Base-by-base conservation (phyloP, 148 eudicot genomes). In the Silene conica region DNA sequence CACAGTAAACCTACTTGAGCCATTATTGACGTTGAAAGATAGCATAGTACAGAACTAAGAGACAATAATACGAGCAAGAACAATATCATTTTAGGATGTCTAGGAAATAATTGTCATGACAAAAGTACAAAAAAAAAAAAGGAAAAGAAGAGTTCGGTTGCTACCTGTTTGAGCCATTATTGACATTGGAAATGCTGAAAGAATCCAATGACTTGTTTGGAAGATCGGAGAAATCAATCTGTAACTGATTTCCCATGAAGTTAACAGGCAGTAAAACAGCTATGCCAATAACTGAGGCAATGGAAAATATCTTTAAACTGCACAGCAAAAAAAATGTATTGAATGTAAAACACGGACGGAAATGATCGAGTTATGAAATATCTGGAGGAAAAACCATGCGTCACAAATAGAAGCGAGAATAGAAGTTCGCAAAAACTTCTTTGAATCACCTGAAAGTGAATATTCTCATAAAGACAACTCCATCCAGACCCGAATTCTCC, bases 181-280 rank as follows among this genome's bases (percentile, higher is more conserved):
- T 81, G 52, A 92, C 94, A 72, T 92, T 89, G 69, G 97, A 92
- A 78, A 92, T 88, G 79, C 87, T 87, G 81, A 92, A 92, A 61
- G 84, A 74, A 54, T 92, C 97, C 86, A 92, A 69, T 58, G 97
- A 85, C 79, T 81, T 86, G 78, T 80, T 89, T 66, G 89, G 78
- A 58, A 91, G 83, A 73, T 86, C 90, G 67, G 86, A 82, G 69
- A 89, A 79, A 80, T 89, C 94, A 73, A 81, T 58, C 41, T 59
- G 70, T 56, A 90, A 80, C 84, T 90, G 96, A 79, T 77, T 81
- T 52, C 97, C 97, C 84, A 72, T 5, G 58, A 77, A 89, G 79
- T 91, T 91, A 58, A 91, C 55, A 5, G 97, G 97, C 73, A 91
- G 87, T 73, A 91, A 91, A 80, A 87, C 43, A 45, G 75, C 77